phyloP scores from a whole-genome alignment of 345 rosid genomes.

The Ricinus communis region DNA sequence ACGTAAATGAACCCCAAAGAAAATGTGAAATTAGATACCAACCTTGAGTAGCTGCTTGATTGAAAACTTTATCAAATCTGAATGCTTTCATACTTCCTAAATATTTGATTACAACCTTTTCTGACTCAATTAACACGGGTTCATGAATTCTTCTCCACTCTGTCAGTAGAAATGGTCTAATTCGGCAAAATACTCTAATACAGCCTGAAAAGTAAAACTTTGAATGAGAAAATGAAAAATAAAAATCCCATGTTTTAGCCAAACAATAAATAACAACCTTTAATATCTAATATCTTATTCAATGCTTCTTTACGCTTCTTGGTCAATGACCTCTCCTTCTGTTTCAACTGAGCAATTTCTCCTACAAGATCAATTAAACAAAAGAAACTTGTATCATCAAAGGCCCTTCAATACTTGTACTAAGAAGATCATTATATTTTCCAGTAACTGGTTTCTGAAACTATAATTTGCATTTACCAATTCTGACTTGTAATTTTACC shows the following conservation, averaged over 20 bases:
- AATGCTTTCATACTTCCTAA: slow-evolving; percentile 64
- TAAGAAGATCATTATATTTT: not conserved
- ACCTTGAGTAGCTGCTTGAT: slow-evolving; percentile 75
- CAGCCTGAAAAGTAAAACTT: slow-evolving; percentile 53
- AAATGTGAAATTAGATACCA: slow-evolving; percentile 20
- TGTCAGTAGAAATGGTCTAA: slow-evolving; percentile 51
- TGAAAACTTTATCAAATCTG: slow-evolving; percentile 72
- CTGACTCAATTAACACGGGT: slow-evolving; percentile 44
- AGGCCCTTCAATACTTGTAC: not conserved
- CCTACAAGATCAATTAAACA: slow-evolving; percentile 40
- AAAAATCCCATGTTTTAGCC: slow-evolving; percentile 1
- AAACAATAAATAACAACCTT: slow-evolving; percentile 46
- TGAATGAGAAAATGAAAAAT: not conserved
- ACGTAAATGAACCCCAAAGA: slow-evolving; percentile 5
- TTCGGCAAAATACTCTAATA: slow-evolving; percentile 83
- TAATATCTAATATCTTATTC: slow-evolving; percentile 69
- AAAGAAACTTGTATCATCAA: not conserved
- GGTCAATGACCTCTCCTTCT: slow-evolving; percentile 56
- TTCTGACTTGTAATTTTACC: no score
- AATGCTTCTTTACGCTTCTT: slow-evolving; percentile 60
- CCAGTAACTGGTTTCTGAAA: not conserved
- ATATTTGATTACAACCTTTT: slow-evolving; percentile 50
- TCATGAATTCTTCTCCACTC: slow-evolving; percentile 49
- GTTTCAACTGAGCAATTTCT: slow-evolving; percentile 55
- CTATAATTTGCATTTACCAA: no score